Evolutionary conservation across 352 stramenopile species (phyloP).

Genomic region (Pythium utonaiense): DNA sequence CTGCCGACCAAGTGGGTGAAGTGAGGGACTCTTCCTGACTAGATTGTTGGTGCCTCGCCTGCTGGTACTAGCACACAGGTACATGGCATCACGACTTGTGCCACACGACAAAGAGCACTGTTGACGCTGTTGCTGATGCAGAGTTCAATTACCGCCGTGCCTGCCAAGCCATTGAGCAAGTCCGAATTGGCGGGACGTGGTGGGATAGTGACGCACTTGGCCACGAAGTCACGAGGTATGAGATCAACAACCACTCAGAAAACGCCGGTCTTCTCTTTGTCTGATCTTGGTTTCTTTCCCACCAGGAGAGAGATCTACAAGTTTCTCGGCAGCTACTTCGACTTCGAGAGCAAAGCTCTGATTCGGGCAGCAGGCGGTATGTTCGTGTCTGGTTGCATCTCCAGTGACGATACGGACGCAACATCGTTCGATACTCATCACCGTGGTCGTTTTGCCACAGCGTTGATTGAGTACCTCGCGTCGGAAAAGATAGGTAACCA

Average conservation of each 20-base stretch:
- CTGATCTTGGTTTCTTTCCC: background rate
- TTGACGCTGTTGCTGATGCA: slow-evolving; percentile 20
- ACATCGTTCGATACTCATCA: background rate
- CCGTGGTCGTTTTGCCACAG: slow-evolving; percentile 32
- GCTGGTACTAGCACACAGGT: slow-evolving; percentile 56
- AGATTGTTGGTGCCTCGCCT: too few relatives aligned
- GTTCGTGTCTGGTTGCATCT: background rate
- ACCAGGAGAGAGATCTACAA: slow-evolving; percentile 55
- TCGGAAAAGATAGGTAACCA: slow-evolving; percentile 85
- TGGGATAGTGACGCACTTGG: slow-evolving; percentile 23
- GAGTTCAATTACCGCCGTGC: slow-evolving; percentile 78
- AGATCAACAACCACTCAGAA: background rate
- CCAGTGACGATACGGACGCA: too few relatives aligned
- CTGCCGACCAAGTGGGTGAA: too few relatives aligned
- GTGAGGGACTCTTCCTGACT: too few relatives aligned
- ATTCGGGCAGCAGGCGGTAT: slow-evolving; percentile 75
- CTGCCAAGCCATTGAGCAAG: slow-evolving; percentile 61
- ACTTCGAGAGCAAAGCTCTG: slow-evolving; percentile 72
- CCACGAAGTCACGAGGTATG: slow-evolving; percentile 25
- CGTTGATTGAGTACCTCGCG: slow-evolving; percentile 58
- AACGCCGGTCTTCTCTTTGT: background rate
- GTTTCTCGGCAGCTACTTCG: slow-evolving; percentile 71
- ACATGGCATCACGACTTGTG: background rate
- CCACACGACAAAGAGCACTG: background rate
- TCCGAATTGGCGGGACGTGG: slow-evolving; percentile 50